These are phyloP conservation scores for Neurospora sp. DNA, from an alignment of 495 filamentous ascomycete species.

Conservation along the genomic window DNA sequence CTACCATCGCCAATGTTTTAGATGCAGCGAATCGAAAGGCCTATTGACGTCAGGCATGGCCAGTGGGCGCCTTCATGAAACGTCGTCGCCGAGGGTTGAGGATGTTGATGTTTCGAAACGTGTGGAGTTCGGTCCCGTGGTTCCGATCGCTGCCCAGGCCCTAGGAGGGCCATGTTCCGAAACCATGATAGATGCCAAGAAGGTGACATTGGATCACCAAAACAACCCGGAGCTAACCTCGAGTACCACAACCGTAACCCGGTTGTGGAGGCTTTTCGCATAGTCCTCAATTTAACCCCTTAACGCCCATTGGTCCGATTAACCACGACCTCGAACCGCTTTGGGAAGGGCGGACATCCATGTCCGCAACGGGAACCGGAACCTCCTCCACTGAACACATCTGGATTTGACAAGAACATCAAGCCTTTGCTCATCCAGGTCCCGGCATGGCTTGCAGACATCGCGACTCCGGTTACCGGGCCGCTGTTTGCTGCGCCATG, in stretches of 20 bases:
- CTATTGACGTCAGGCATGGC: neutral
- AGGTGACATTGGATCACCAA: neutral
- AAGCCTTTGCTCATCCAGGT: neutral
- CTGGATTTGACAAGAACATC: neutral
- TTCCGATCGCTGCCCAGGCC: neutral
- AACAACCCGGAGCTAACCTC: neutral
- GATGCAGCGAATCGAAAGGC: neutral
- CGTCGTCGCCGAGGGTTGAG: neutral
- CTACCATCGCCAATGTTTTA: neutral
- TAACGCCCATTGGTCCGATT: neutral
- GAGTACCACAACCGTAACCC: neutral
- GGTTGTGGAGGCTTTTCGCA: neutral
- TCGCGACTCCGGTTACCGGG: neutral
- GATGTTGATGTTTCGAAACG: neutral
- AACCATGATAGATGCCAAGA: neutral
- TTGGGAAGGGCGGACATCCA: neutral
- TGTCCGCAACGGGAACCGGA: neutral
- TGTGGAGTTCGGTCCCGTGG: neutral
- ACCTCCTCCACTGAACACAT: neutral
- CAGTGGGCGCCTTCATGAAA: neutral
- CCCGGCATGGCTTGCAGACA: neutral
- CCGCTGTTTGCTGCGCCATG: neutral
- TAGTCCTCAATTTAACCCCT: neutral
- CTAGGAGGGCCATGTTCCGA: neutral
- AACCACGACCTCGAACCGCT: neutral